These are phyloP conservation scores for Hypomontagnella submonticulosa DNA, from an alignment of 495 filamentous ascomycete genomes.

Conservation along the genomic window DNA sequence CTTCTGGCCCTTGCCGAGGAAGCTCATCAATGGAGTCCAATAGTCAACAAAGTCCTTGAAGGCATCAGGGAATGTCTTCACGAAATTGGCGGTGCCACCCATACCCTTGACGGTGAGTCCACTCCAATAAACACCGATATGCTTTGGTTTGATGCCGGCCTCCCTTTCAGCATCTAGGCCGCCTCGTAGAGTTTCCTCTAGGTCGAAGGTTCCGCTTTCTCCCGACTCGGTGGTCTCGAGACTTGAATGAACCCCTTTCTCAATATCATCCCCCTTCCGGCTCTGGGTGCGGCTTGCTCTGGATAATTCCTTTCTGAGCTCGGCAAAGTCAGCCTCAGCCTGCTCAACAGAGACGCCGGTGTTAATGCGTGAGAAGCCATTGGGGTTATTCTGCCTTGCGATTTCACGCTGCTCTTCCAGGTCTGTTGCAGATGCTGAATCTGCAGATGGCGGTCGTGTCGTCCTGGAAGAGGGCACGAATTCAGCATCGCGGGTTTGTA, in stretches of 20 bases:
- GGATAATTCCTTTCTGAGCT: constrained; percentile 79
- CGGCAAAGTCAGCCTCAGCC: constrained; percentile 80
- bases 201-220: constrained; percentile 68
- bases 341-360: constrained; percentile 73
- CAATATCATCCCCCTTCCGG: constrained; percentile 49
- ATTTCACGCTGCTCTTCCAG: constrained; percentile 59
- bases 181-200: constrained; percentile 76
- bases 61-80: constrained; percentile 85
- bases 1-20: constrained; percentile 70
- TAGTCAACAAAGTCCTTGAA: constrained; percentile 81
- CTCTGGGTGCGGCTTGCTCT: constrained; percentile 60
- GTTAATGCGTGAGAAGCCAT: constrained; percentile 59
- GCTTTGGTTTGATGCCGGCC: constrained; percentile 82
- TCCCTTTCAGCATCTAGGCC: constrained; percentile 74
- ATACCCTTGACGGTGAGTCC: constrained; percentile 80
- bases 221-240: constrained; percentile 62
- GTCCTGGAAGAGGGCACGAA: constrained; percentile 22
- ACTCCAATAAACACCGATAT: constrained; percentile 84
- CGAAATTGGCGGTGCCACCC: constrained; percentile 78
- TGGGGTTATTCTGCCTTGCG: constrained; percentile 59
- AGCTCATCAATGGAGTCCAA: constrained; percentile 65
- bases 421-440: constrained; percentile 53
- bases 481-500: constrained; percentile 9
- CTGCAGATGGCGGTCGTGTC: constrained; percentile 49
- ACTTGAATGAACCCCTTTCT: constrained; percentile 50